These are phyloP conservation scores for Barnettozyma botsteinii DNA, from an alignment of 805 yeast species.

Conservation along the genomic window DNA sequence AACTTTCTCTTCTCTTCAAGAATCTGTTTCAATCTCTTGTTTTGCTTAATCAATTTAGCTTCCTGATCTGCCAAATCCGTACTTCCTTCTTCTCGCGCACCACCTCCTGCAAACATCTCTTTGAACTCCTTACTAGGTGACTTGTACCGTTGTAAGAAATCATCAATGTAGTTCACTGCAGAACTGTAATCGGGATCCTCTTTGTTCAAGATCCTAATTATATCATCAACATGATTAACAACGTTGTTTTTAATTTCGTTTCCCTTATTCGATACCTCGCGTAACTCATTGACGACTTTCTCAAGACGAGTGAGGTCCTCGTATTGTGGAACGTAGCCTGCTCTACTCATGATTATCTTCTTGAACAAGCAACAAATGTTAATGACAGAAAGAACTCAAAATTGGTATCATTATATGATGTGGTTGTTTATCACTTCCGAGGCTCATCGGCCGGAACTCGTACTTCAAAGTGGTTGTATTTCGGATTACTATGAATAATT, in stretches of 20 bases:
- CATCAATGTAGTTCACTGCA: slow-evolving; percentile 6
- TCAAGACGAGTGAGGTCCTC: slow-evolving; percentile 20
- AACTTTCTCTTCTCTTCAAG: slow-evolving; percentile 8
- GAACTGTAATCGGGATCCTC: slow-evolving; percentile 7
- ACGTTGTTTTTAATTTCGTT: slow-evolving; percentile 12
- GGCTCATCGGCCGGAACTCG: slow-evolving; percentile 1
- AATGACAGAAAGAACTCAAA: too few species aligned
- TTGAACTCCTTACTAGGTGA: neutral
- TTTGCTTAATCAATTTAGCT: slow-evolving; percentile 13
- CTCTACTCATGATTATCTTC: neutral
- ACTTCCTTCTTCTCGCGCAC: neutral
- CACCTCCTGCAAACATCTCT: neutral
- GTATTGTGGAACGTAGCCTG: slow-evolving; percentile 18
- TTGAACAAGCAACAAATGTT: neutral
- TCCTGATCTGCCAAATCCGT: slow-evolving; percentile 1
- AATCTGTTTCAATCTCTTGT: slow-evolving; percentile 12
- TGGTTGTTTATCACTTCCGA: neutral
- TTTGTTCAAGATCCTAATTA: slow-evolving; percentile 15
- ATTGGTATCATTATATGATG: too few species aligned
- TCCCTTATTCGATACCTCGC: slow-evolving; percentile 2
- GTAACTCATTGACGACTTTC: slow-evolving; percentile 12
- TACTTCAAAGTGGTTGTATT: too few species aligned
- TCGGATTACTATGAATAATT: too few species aligned
- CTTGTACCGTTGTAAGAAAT: slow-evolving; percentile 9
- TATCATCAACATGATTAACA: slow-evolving; percentile 13